Evolutionary conservation across 2,329 filamentous ascomycete genomes (phyloP).

Genomic region (Chaetothyriales sp.): DNA sequence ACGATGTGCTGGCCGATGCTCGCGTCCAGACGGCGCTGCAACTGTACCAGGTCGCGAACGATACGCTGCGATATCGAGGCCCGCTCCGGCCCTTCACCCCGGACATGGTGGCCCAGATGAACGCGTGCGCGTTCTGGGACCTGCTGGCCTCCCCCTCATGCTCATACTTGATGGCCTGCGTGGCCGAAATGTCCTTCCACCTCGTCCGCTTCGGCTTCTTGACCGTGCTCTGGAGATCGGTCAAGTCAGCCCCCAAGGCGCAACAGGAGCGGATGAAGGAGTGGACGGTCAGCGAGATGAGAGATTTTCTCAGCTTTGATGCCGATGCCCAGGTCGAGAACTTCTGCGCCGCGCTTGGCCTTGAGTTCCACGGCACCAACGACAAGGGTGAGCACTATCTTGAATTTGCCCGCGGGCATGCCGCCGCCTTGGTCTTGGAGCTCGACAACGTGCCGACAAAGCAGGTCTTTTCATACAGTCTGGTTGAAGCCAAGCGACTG

Average conservation of each 20-base stretch:
- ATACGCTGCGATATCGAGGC: slow-evolving; percentile 37
- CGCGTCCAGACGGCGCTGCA: slow-evolving; percentile 43
- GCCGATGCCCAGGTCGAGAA: slow-evolving; percentile 36
- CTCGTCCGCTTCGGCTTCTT: slow-evolving; percentile 42
- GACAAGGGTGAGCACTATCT: slow-evolving; percentile 35
- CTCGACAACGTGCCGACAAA: slow-evolving; percentile 17
- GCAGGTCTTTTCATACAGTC: slow-evolving; percentile 37
- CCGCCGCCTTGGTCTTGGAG: neutral
- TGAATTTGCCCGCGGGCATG: slow-evolving; percentile 31
- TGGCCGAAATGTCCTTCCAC: slow-evolving; percentile 48
- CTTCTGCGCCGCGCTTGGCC: slow-evolving; percentile 40
- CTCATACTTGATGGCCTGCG: slow-evolving; percentile 49
- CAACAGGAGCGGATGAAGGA: slow-evolving; percentile 36
- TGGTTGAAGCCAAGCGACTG: slow-evolving; percentile 45
- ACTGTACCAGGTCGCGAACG: slow-evolving; percentile 41
- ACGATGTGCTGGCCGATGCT: slow-evolving; percentile 33
- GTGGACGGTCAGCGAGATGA: slow-evolving; percentile 41
- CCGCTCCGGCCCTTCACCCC: slow-evolving; percentile 34
- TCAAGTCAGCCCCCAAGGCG: slow-evolving; percentile 33
- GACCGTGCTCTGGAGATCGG: slow-evolving; percentile 39
- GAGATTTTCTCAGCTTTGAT: slow-evolving; percentile 40
- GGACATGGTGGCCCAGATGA: slow-evolving; percentile 41
- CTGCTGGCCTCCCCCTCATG: slow-evolving; percentile 39
- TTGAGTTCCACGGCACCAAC: slow-evolving; percentile 32
- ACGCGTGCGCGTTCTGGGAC: slow-evolving; percentile 44